Evolutionary conservation across 192 early-diverging fungal genomes (phyloP), one percentile per base, ranked within the genome.

Genomic region (Funneliformis geosporum): DNA sequence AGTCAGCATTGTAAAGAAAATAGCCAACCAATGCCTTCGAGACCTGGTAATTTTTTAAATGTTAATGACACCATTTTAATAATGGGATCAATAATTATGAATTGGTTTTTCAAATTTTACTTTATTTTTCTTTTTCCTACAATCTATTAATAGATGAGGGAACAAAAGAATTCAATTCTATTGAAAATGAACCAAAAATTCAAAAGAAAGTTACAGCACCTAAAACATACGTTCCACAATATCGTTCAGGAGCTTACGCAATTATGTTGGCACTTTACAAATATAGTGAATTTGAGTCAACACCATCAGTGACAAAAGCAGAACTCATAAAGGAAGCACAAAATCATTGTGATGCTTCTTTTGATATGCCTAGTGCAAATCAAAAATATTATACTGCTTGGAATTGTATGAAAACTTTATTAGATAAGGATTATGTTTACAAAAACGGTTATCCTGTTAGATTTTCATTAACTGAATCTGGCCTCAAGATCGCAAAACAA

Each of bases 191-290:
- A 16, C 25, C 42, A 0, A 76, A 76, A 65, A 76, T 46, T 28
- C 60, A 65, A 65, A 76, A 76, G 40, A 61, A 33, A 42, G 5
- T 60, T 39, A 38, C 50, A 59, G 70, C 47, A 28, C 11, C 46
- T 23, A 88, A 83, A 73, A 47, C 82, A 4, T 98, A 98, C 79
- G 86, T 96, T 33, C 96, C 96, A 33, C 74, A 85, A 43, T 92
- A 91, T 76, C 88, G 95, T 4, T 91, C 93, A 0, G 95, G 94
- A 5, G 88, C 91, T 5, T 98, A 95, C 83, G 94, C 90, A 5
- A 91, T 98, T 43, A 83, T 98, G 33, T 77, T 96, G 0, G 85
- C 92, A 10, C 80, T 97, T 33, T 82, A 88, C 59, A 78, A 79
- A 39, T 67, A 76, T 8, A 18, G 46, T 10, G n/a, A 80, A 28